Evolutionary conservation across 2,329 filamentous ascomycete species (phyloP), one percentile per base, ranked within the genome.

Genomic region (Lasiodiplodia citricola): DNA sequence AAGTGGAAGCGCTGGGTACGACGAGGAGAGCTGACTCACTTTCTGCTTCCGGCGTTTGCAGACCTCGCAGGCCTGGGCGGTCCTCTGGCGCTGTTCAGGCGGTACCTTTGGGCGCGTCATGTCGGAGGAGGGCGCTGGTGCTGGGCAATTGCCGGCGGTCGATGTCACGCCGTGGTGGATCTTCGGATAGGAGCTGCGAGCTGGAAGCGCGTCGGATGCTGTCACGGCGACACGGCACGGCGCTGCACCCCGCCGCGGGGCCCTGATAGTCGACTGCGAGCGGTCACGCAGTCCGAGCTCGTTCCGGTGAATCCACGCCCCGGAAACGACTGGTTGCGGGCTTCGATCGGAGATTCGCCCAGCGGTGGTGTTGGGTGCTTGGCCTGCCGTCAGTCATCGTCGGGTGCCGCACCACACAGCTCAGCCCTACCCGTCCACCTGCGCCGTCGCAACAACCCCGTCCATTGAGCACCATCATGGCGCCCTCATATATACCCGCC

Each of bases 11-110:
- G 41, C 16, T 35, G 58, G 28, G 28, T 10, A 14, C 21, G 18
- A 10, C 4, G 10, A 13, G 44, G 41, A 47, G 41, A 62, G 23
- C 35, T 58, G 57, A 41, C 67, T 68, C 52, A 88, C 89, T 83
- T 90, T 91, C 80, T 91, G 88, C 77, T 91, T 91, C 70, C 88
- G 85, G 70, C 85, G 83, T 79, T 89, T 90, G 80, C 89, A 91
- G 71, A 83, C 86, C 71, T 89, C 86, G 76, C 89, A 91, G 51
- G 89, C 89, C 72, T 88, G 86, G 31, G 87, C 86, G 64, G 86
- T 90, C 73, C 89, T 86, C 78, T 88, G 86, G 71, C 88, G 84
- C 77, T 89, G 87, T 71, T 90, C 87, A 72, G 84, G 83, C 38
- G 85, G 82, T 70, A 89, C 85, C 76, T 83, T 87, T 63, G 83